phyloP scores from a whole-genome alignment of 2,329 filamentous ascomycete species.

The Curvularia sp. region DNA sequence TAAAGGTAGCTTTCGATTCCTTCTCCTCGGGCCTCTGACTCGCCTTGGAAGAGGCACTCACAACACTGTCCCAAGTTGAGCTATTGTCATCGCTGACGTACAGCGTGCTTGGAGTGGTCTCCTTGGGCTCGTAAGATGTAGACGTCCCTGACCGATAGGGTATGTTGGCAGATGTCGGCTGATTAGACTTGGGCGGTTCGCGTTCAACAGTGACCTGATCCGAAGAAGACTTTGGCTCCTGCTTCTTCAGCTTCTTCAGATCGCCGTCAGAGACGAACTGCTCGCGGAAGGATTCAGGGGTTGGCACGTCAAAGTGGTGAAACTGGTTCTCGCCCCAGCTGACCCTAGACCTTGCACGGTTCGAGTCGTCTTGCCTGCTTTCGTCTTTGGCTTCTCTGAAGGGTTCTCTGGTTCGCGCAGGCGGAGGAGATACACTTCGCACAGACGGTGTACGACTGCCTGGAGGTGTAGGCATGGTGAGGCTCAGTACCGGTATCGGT shows the following conservation, averaged over 20 bases:
- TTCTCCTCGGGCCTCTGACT: conserved; percentile 45
- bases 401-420: conserved; percentile 47
- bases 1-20: conserved; percentile 34
- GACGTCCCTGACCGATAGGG: conserved; percentile 43
- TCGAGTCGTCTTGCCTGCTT: conserved; percentile 34
- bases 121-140: conserved; percentile 22
- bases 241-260: conserved; percentile 34
- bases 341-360: conserved; percentile 47
- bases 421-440: conserved; percentile 45
- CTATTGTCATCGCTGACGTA: conserved; percentile 39
- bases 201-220: conserved; percentile 53
- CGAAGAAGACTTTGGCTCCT: conserved; percentile 33
- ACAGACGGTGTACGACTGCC: conserved; percentile 55
- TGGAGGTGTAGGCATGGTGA: conserved; percentile 67
- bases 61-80: conserved; percentile 32
- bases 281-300: conserved; percentile 54
- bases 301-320: conserved; percentile 56
- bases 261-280: conserved; percentile 46
- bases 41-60: conserved; percentile 38
- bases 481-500: conserved; percentile 61
- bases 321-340: conserved; percentile 59
- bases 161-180: conserved; percentile 37
- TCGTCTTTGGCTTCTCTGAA: conserved; percentile 31
- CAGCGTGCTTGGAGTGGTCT: conserved; percentile 42
- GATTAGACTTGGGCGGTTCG: conserved; percentile 42